Evolutionary conservation across 352 stramenopile species (phyloP).

Genomic region (Phytophthora kernoviae): DNA sequence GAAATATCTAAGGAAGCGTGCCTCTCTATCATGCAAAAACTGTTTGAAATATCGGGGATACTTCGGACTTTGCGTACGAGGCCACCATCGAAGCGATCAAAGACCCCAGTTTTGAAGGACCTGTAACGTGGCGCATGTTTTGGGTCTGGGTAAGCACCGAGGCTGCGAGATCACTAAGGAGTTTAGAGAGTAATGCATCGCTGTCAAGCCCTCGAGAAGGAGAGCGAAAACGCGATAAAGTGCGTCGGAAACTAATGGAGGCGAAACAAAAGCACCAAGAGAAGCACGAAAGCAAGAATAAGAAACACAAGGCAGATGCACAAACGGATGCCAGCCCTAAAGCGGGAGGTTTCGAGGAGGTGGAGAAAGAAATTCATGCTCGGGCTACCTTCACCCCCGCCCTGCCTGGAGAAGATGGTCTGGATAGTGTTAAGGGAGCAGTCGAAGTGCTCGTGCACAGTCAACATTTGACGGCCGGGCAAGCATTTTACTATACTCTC

Average conservation of each 20-base stretch:
- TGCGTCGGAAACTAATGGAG: conserved; percentile 23
- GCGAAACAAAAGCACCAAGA: conserved; percentile 31
- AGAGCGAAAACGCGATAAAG: conserved; percentile 30
- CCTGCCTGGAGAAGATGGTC: conserved; percentile 25
- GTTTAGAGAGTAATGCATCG: conserved; percentile 41
- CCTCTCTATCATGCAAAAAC: conserved; percentile 72
- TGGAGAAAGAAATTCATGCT: conserved; percentile 34
- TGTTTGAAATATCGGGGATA: conserved; percentile 74
- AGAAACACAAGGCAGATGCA: conserved; percentile 5
- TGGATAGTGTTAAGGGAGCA: conserved; percentile 59
- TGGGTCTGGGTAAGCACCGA: conserved; percentile 87
- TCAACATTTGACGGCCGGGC: conserved; percentile 52
- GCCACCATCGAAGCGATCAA: conserved; percentile 59
- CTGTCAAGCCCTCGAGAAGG: conserved; percentile 11
- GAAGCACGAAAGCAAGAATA: conserved; percentile 18
- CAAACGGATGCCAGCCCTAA: conserved; percentile 5
- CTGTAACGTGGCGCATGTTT: conserved; percentile 81
- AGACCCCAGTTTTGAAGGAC: conserved; percentile 61
- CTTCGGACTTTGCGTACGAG: conserved; percentile 69
- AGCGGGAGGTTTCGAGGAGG: conserved; percentile 10
- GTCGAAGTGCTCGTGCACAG: conserved; percentile 71
- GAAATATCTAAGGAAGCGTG: conserved; percentile 76
- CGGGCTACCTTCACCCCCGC: conserved; percentile 27
- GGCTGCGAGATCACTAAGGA: conserved; percentile 65
- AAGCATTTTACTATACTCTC: conserved; percentile 71